Base-by-base conservation (phyloP, 176 grass and related monocot species). In the Calamus simplicifolius region DNA sequence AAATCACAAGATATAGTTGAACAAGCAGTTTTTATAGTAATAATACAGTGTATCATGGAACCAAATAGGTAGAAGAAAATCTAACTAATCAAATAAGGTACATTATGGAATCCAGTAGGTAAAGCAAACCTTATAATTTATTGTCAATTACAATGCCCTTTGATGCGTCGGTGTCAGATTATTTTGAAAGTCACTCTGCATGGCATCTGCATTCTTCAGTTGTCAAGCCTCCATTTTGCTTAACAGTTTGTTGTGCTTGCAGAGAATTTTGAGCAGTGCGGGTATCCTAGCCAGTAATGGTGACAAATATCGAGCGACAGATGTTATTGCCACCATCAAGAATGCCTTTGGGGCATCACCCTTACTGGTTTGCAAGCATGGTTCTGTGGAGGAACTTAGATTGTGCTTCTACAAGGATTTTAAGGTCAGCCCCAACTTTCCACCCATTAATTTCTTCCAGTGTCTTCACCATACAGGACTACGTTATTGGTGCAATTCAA, bases 321-420 rank as follows among this genome's bases (percentile, higher is more conserved):
- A 91, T 73, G 70, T 91, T 62, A 72, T 90, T 3, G 18, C 71
- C 12, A 68, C 75, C 53, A 82, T 97, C 59, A 59, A 80, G 30
- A 50, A 58, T 52, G 74, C 77, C 61, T 97, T 97, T 82, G 87
- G 92, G 38, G 92, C 78, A 49, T 69, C 69, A 26, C 87, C 87
- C 0, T 69, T 79, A 51, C 74, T 97, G 57, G 35, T 85, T 27
- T 97, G 92, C 59, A 97, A 74, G 55, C n/a, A n/a, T n/a, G n/a
- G n/a, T n/a, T n/a, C n/a, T n/a, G n/a, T n/a, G 49, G 0, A 85
- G 77, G 92, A 97, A 82, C 72, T 97, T 31, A 91, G 83, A 63
- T 75, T 97, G 69, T 97, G 93, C 75, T 91, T 97, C 23, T 61
- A 82, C 71, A 97, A 97, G 72, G 81, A 97, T 78, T 80, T 91